phyloP scores from a whole-genome alignment of 2,329 filamentous ascomycete genomes.

The Colletotrichum musicola region DNA sequence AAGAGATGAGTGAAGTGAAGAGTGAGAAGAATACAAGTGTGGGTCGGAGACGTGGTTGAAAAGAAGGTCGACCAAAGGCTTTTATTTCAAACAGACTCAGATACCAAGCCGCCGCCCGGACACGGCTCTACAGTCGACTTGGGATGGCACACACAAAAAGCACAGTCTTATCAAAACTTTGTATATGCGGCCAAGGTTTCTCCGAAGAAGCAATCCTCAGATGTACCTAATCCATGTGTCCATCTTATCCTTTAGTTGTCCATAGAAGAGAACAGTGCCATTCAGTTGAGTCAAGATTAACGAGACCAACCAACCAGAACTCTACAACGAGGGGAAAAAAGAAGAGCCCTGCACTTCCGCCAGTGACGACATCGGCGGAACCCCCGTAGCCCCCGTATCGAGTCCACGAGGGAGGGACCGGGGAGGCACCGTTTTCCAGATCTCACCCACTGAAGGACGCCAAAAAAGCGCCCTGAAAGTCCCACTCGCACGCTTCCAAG shows the following conservation, averaged over 20 bases:
- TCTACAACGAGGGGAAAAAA: not conserved
- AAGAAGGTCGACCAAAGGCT: conserved; percentile 8
- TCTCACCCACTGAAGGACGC: not conserved
- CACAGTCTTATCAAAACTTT: not conserved
- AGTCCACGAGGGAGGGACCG: conserved; percentile 20
- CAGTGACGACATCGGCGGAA: conserved; percentile 23
- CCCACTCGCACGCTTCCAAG: not conserved
- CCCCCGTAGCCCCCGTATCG: conserved; percentile 16
- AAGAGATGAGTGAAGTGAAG: not conserved
- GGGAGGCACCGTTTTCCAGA: not conserved
- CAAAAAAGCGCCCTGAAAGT: not conserved
- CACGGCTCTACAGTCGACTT: not conserved
- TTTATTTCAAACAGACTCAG: conserved; percentile 1
- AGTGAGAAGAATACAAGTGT: conserved; percentile 5
- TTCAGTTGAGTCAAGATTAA: conserved; percentile 1
- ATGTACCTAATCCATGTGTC: not conserved
- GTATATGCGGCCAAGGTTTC: not conserved
- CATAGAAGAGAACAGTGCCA: not conserved
- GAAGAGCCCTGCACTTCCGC: not conserved
- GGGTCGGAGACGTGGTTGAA: conserved; percentile 6
- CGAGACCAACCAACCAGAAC: not conserved
- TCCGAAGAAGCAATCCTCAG: not conserved
- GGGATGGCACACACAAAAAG: not conserved
- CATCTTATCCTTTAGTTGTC: not conserved
- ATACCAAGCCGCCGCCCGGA: conserved; percentile 26